Base-by-base conservation (phyloP, 2,329 filamentous ascomycete species). In the Raffaelea arxii region DNA sequence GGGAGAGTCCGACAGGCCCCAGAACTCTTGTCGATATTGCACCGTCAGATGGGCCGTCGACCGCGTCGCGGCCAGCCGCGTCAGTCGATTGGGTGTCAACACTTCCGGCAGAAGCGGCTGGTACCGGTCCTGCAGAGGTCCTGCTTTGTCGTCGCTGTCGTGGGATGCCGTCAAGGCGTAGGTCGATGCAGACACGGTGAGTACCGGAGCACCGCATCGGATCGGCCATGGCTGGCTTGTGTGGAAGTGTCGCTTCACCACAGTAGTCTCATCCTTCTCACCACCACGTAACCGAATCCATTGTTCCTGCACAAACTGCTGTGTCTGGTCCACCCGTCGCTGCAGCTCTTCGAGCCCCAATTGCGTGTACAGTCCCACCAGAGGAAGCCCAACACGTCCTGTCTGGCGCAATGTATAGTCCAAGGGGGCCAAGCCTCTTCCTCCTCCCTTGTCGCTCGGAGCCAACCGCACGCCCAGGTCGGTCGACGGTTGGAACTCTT, bases 401-500 rank as follows among this genome's bases (percentile, higher is more conserved):
- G 65, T 62, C 44, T 70, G 65, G 21, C 62, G 63, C 9, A 70
- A 51, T 2, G 61, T 54, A 50, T 69, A 65, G 51, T 70, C 67
- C 35, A 70, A 44, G 2, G 66, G 56, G 9, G 53, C 51, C 10
- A 62, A 39, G 16, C 9, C 6, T 6, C 11, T 25, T 6, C 27
- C 27, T 9, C 41, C 14, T 14, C 19, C 25, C 7, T 18, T 4
- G 41, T 25, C 19, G 4, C 59, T 57, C n/a, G 60, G 60, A 19
- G 65, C 61, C 6, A 67, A 48, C 7, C 67, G 60, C 6, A 69
- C 53, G 24, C 64, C 63, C 22, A 69, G 36, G 46, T 70, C 67
- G 2, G 65, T 66, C 4, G 56, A 57, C 19, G 62, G 59, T 39
- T 56, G 53, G 5, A 56, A 47, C 14, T 53, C 55, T 6, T 55